Base-by-base conservation (phyloP, 352 stramenopile genomes). In the Pythium chondricola region DNA sequence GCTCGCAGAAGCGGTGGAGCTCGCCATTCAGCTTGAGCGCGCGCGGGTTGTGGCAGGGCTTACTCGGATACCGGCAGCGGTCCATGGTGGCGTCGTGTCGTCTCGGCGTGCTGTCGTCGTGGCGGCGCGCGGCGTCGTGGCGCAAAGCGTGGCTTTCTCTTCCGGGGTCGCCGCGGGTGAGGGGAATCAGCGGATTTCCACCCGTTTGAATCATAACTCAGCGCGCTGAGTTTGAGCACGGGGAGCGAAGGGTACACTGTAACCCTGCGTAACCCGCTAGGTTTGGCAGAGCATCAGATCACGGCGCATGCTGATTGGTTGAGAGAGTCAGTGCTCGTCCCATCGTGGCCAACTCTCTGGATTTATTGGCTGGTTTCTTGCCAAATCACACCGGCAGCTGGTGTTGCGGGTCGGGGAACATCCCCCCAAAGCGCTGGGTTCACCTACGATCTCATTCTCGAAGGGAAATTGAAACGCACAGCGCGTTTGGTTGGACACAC, bases 11-110 rank as follows among this genome's bases (percentile, higher is more conserved):
- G 42, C 52, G 44, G 43, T 71, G 63, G 31, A 67, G 51, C 30
- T 64, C 57, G n/a, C 63, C 63, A 26, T 71, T 60, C 16, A 52
- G 48, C 47, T 71, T 71, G 36, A 62, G 24, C 16, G 52, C 63
- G 41, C 63, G 63, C 13, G 48, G 32, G 40, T 71, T 67, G 16
- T 39, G 37, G 20, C 52, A 60, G n/a, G 38, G 44, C 39, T 60
- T 60, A 35, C 39, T 60, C 20, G 52, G 52, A 39, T 60, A 54
- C 31, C 39, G 36, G n/a, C 52, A 54, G 35, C 27, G 43, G 30
- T 59, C 52, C 41, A 58, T 57, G n/a, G 25, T 18, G 41, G 11
- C 6, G 17, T 14, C 8, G 39, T 3, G 39, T 21, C 9, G 21
- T 3, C 3, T 14, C 3, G 39, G 32, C 4, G 21, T 13, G 29